Percentiles rank a stretch among this genome's conserved stretches.
phyloP scores from a whole-genome alignment of 2,329 filamentous ascomycete species.

The Chalaropsis thielavioides region DNA sequence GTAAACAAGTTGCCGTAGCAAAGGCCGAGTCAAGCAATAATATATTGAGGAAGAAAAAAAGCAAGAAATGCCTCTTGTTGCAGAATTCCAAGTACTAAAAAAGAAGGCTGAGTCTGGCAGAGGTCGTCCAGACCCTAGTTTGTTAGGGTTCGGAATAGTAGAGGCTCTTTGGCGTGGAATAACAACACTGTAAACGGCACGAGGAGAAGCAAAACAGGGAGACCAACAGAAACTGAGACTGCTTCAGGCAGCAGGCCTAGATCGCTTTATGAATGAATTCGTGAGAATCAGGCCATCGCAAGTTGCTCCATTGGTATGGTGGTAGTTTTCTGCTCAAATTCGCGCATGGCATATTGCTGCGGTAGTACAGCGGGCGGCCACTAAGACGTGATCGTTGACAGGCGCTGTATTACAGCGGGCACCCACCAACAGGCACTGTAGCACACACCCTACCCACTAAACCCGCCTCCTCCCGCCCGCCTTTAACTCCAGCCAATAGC shows the following conservation, averaged over 20 bases:
- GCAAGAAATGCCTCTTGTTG: background rate
- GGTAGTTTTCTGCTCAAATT: slow-evolving; percentile 15
- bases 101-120: background rate
- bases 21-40: background rate
- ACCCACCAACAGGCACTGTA: background rate
- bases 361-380: background rate
- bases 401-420: background rate
- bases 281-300: background rate
- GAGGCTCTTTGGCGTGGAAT: background rate
- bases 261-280: background rate
- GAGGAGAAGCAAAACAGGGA: background rate
- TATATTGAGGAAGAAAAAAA: background rate
- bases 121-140: background rate
- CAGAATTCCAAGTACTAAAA: background rate
- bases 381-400: background rate
- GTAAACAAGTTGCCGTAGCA: background rate
- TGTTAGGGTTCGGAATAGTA: background rate
- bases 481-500: background rate
- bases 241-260: background rate
- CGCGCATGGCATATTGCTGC: slow-evolving; percentile 3
- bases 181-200: background rate
- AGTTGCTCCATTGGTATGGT: background rate
- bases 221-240: background rate
- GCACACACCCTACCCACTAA: background rate
- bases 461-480: background rate